Evolutionary conservation across 352 stramenopile species (phyloP).

Genomic region (Paralagenidium karlingii): DNA sequence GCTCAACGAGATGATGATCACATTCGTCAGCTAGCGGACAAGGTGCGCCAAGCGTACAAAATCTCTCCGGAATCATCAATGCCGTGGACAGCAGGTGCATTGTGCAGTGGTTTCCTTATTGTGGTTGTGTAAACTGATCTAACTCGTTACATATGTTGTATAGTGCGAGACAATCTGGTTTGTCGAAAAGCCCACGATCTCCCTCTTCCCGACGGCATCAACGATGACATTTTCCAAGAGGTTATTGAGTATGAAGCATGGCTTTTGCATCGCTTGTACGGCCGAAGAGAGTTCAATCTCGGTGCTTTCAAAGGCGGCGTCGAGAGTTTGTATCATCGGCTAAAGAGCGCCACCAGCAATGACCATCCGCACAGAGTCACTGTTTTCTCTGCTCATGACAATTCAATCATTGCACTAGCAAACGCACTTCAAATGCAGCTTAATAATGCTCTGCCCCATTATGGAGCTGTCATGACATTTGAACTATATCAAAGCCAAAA

Average conservation of each 20-base stretch:
- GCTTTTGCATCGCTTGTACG: conserved; percentile 66
- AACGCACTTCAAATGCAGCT: conserved; percentile 47
- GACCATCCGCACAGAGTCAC: conserved; percentile 38
- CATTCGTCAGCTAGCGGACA: conserved; percentile 18
- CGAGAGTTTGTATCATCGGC: conserved; percentile 31
- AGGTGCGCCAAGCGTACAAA: conserved; percentile 31
- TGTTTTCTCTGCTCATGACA: conserved; percentile 70
- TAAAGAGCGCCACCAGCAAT: conserved; percentile 20
- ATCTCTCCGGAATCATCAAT: conserved; percentile 20
- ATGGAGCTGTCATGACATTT: conserved; percentile 65
- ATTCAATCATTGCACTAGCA: conserved; percentile 60
- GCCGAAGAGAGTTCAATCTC: conserved; percentile 48
- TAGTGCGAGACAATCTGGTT: conserved; percentile 66
- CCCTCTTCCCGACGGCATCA: conserved; percentile 33
- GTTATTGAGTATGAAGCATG: conserved; percentile 55
- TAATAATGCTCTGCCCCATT: conserved; percentile 35
- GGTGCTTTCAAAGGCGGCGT: conserved; percentile 45
- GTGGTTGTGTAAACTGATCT: conserved; percentile 4
- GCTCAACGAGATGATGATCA: conserved; percentile 24
- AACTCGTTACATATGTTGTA: not conserved
- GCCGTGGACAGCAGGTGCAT: conserved; percentile 56
- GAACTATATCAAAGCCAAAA: conserved; percentile 37
- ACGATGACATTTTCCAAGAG: conserved; percentile 39
- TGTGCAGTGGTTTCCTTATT: too few species aligned
- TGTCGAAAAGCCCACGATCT: conserved; percentile 48